Conservation (phyloP, 2,329 filamentous ascomycete genomes). For the Ascochyta rabiei region DNA sequence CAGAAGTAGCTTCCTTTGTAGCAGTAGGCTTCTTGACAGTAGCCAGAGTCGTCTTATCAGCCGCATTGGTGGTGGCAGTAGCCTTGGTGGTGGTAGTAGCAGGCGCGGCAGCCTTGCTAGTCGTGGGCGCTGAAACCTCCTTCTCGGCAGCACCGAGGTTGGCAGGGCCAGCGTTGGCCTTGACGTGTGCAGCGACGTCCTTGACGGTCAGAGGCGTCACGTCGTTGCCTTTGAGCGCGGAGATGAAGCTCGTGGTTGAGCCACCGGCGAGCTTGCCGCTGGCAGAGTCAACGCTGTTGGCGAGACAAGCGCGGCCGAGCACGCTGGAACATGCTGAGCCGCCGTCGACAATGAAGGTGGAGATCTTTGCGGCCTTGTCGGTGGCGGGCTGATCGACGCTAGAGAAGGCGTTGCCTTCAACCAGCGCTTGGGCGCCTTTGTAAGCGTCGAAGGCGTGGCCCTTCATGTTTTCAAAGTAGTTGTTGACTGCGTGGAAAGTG, state of each 20-base stretch:
- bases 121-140: neutral
- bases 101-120: constrained; percentile 11
- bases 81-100: constrained; percentile 10
- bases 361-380: constrained; percentile 30
- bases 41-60: constrained; percentile 28
- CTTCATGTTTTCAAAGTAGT: constrained; percentile 50
- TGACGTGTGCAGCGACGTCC: constrained; percentile 29
- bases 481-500: constrained; percentile 34
- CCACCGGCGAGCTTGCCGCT: constrained; percentile 26
- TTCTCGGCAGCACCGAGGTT: constrained; percentile 18
- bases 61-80: constrained; percentile 12
- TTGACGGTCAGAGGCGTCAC: constrained; percentile 21
- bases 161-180: constrained; percentile 20
- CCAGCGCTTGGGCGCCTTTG: constrained; percentile 24
- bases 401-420: constrained; percentile 57
- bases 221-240: constrained; percentile 17
- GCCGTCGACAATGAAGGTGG: constrained; percentile 38
- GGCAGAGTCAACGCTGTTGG: constrained; percentile 27
- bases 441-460: constrained; percentile 52
- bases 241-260: constrained; percentile 21
- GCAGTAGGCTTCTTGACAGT: constrained; percentile 28
- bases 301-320: constrained; percentile 25
- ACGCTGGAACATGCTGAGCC: constrained; percentile 24
- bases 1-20: constrained; percentile 9
- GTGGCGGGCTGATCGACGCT: constrained; percentile 51